Percentiles rank a stretch among this genome's conserved stretches.
These are phyloP conservation scores for Nematocida parisii DNA, from an alignment of 371 early-diverging fungal genomes.

Conservation along the genomic window DNA sequence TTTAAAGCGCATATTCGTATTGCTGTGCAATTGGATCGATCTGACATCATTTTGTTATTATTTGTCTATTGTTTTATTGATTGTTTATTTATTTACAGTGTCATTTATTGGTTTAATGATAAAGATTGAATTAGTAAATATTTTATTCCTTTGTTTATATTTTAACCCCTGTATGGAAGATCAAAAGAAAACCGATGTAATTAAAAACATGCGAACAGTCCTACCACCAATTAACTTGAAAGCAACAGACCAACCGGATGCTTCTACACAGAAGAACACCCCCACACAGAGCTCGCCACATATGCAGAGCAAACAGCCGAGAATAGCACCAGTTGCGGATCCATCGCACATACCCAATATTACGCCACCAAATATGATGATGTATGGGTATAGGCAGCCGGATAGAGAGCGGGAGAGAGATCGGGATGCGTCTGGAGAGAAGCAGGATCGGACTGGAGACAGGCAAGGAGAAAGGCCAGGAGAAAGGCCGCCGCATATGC, in stretches of 20 bases:
- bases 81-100: constrained; percentile 11
- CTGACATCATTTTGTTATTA: neutral
- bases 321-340: constrained; percentile 16
- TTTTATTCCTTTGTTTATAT: constrained; percentile 62
- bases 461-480: neutral
- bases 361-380: neutral
- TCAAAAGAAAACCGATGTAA: constrained; percentile 63
- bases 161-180: constrained; percentile 63
- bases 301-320: neutral
- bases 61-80: neutral
- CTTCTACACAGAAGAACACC: neutral
- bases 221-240: constrained; percentile 47
- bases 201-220: constrained; percentile 58
- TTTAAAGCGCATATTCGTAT: too few relatives aligned
- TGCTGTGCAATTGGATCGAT: neutral
- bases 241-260: constrained; percentile 17
- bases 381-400: constrained; percentile 7
- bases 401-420: neutral
- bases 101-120: constrained; percentile 14
- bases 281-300: neutral
- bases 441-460: neutral
- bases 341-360: neutral
- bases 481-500: constrained; percentile 6
- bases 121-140: constrained; percentile 30
- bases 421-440: neutral